Evolutionary conservation across 805 yeast species (phyloP), one percentile per base, ranked within the genome.

Genomic region (Jamesozyma gamospora): DNA sequence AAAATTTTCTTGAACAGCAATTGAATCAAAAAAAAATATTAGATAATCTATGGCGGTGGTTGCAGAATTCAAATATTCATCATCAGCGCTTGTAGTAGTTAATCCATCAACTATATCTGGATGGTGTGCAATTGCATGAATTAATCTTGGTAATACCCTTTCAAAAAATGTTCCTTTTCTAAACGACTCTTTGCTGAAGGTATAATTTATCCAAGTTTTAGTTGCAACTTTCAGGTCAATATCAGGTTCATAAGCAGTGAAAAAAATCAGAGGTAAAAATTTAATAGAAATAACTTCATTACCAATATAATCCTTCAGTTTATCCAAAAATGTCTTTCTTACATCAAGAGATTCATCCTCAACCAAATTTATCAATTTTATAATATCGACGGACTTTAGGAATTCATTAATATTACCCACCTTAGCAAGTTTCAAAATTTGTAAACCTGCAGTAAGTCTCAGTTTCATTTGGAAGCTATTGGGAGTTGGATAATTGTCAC

Each of bases 211-310:
- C 95, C 96, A 87, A 1, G 79, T 80, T 28, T 68, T 67, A 0
- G 75, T 70, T 31, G 74, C 71, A 1, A 62, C 56, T 43, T 68
- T 72, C 30, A 85, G 53, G 1, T 58, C 58, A 3, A 49, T 50
- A 24, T 73, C 70, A 0, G 94, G 90, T 52, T 87, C 96, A 52
- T 75, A 77, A 0, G 92, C 94, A 49, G 73, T 67, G 53, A 83
- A 80, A 54, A 81, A 84, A 0, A 83, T 63, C 17, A 84, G 55
- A 0, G 86, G 79, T 32, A 82, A 51, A 50, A 78, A 85, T 44
- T 75, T 70, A 40, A 78, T 79, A 0, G 94, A 75, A 3, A 86
- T 67, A 9, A 55, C 46, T 37, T 70, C 76, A 19, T 62, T 58
- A 21, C 77, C 69, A 36, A 82, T 60, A 39, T 67, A 65, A 28